Conservation (phyloP, 2,329 filamentous ascomycete genomes). For the Fusarium pseudocircinatum region DNA sequence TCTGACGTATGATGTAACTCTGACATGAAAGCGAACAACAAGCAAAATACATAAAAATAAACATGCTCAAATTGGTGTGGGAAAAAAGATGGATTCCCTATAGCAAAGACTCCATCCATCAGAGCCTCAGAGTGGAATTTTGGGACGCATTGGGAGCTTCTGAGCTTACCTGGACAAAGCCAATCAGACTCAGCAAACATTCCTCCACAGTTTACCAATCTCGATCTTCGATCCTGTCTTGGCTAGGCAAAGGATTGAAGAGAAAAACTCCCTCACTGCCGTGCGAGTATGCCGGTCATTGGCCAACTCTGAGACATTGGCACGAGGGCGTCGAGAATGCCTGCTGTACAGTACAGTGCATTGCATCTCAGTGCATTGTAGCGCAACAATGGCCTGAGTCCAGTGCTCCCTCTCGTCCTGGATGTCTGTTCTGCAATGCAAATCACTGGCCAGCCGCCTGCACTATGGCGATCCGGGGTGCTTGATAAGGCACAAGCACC, state of each 20-base stretch:
- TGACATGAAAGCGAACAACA: neutral
- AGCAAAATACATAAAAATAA: neutral
- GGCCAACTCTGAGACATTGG: constrained; percentile 25
- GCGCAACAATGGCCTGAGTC: constrained; percentile 4
- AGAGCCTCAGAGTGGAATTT: constrained; percentile 18
- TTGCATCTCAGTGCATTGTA: neutral
- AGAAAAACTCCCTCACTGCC: constrained; percentile 25
- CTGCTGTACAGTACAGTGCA: neutral
- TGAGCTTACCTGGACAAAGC: constrained; percentile 33
- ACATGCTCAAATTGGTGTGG: neutral
- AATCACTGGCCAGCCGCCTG: constrained; percentile 21
- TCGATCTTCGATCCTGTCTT: constrained; percentile 34
- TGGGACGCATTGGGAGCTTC: constrained; percentile 25
- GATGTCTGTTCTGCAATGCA: neutral
- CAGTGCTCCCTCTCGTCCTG: neutral
- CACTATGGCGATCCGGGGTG: constrained; percentile 42
- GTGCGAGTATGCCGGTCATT: constrained; percentile 17
- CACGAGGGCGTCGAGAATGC: constrained; percentile 7
- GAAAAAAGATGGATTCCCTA: constrained; percentile 11
- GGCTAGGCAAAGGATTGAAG: constrained; percentile 12
- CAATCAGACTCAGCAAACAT: constrained; percentile 30
- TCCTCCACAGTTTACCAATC: constrained; percentile 38
- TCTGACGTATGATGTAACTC: constrained; percentile 15
- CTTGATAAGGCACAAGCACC: constrained; percentile 28
- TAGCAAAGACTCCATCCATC: constrained; percentile 17